Conservation (phyloP, 805 yeast genomes). For the Grigorovia jiainica region DNA sequence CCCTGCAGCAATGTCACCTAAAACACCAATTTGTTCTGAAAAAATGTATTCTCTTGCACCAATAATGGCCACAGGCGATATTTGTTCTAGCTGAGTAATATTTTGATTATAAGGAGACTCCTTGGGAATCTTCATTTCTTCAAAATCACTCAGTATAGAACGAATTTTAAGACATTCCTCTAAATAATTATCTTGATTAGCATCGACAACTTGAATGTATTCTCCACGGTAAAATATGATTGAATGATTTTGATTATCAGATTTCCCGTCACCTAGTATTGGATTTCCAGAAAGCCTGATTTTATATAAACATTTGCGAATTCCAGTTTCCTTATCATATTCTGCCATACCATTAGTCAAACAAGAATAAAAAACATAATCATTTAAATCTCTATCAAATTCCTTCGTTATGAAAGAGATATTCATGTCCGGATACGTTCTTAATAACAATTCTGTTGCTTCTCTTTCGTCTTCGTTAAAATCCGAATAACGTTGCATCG, state of each 20-base stretch:
- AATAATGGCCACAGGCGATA: slow-evolving; percentile 87
- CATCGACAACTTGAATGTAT: slow-evolving; percentile 89
- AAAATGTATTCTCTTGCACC: slow-evolving; percentile 95
- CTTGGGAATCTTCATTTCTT: slow-evolving; percentile 52
- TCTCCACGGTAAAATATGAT: slow-evolving; percentile 86
- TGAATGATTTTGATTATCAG: slow-evolving; percentile 90
- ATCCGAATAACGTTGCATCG: slow-evolving; percentile 76
- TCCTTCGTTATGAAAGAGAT: slow-evolving; percentile 49
- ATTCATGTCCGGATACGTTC: slow-evolving; percentile 60
- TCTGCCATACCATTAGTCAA: slow-evolving; percentile 53
- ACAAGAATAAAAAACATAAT: slow-evolving; percentile 47
- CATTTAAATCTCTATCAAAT: slow-evolving; percentile 16
- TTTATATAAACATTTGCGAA: slow-evolving; percentile 52
- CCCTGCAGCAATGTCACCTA: slow-evolving; percentile 96
- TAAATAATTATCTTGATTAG: slow-evolving; percentile 90
- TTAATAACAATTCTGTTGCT: slow-evolving; percentile 57
- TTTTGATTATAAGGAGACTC: slow-evolving; percentile 56
- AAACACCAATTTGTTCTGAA: slow-evolving; percentile 83
- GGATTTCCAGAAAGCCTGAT: slow-evolving; percentile 88
- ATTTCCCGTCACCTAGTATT: slow-evolving; percentile 90
- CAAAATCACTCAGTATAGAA: slow-evolving; percentile 83
- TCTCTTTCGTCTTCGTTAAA: slow-evolving; percentile 57
- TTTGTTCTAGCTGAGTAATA: slow-evolving; percentile 35
- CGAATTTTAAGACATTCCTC: slow-evolving; percentile 91
- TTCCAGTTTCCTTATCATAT: slow-evolving; percentile 44